Conservation (phyloP, 2,329 filamentous ascomycete species). For the Trichophyton rubrum region DNA sequence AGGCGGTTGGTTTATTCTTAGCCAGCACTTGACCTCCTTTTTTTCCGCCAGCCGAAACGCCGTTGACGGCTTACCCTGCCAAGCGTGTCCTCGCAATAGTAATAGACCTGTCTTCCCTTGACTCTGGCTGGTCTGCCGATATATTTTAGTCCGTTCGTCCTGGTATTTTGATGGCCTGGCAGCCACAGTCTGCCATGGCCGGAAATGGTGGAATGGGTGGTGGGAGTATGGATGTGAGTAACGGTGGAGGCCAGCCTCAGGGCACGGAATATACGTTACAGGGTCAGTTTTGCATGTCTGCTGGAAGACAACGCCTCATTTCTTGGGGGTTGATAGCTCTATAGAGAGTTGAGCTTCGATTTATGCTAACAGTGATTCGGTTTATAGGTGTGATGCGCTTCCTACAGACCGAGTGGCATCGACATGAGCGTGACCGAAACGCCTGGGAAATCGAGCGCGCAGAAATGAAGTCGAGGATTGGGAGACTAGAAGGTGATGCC, state of each 20-base stretch:
- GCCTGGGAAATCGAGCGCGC: constrained; percentile 98
- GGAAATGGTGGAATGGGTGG: constrained; percentile 42
- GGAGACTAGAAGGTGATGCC: constrained; percentile 79
- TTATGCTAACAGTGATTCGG: constrained; percentile 1
- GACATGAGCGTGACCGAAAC: constrained; percentile 93
- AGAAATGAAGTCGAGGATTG: constrained; percentile 97
- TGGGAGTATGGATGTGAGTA: constrained; percentile 30
- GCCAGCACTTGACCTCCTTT: background rate
- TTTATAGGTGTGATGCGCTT: constrained; percentile 88
- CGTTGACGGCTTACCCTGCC: background rate
- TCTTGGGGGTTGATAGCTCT: background rate
- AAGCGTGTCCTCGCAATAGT: background rate
- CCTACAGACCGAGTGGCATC: constrained; percentile 97
- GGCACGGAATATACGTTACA: constrained; percentile 62
- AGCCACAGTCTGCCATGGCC: constrained; percentile 52
- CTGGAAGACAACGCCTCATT: background rate
- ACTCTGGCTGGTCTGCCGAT: background rate
- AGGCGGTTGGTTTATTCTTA: background rate
- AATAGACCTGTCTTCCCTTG: background rate
- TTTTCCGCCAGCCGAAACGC: background rate
- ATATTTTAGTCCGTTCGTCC: background rate
- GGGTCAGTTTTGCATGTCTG: constrained; percentile 36
- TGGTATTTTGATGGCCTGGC: constrained; percentile 50
- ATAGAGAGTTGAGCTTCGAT: background rate
- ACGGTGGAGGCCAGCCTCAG: constrained; percentile 39